Base-by-base conservation (phyloP, 2,329 filamentous ascomycete species). In the Diaporthe aspalathi region DNA sequence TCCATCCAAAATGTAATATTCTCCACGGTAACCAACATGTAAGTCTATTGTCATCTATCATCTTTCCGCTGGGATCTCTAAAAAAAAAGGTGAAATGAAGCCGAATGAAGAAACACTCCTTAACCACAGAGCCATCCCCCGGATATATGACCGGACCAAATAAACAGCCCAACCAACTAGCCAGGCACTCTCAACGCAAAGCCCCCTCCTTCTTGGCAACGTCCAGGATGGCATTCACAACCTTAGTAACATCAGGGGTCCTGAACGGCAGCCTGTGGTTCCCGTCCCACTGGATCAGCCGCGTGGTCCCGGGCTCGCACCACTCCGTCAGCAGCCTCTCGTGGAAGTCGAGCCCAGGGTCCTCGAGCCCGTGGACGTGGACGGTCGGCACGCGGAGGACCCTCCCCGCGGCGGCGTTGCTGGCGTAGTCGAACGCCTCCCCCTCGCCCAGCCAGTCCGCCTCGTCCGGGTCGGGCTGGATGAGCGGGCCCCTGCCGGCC, bases 231-330 rank as follows among this genome's bases (percentile, higher is more conserved):
- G 62, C 66, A 29, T 83, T 79, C 14, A 87, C 83, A 14, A 93
- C 82, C 12, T 80, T 83, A 62, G 88, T 83, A 3, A 94, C 91
- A 79, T 94, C 92, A 38, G 80, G 81, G 27, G 81, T 83, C 83
- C 92, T 93, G 72, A 95, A 86, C 2, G 92, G 91, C 62, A 95
- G 83, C 7, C 93, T 83, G 78, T 95, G 93, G 1, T 85, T 86
- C 0, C 92, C 93, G 70, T 93, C 87, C 93, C 93, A 95, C 79
- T 94, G 91, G 1, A 95, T 79, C 56, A 94, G 73, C 49, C 80
- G 84, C 7, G 86, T 82, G 3, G 82, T 88, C 0, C 83, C 85
- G 12, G 82, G 77, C 63, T 88, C 84, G 77, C 90, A 93, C 78
- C 91, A 94, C 66, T 87, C 80, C 11, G 87, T 79, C 65, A 89